Percentiles rank a stretch among this genome's conserved stretches.
These are phyloP conservation scores for Colletotrichum tabaci DNA, from an alignment of 2,329 filamentous ascomycete species.

Conservation along the genomic window DNA sequence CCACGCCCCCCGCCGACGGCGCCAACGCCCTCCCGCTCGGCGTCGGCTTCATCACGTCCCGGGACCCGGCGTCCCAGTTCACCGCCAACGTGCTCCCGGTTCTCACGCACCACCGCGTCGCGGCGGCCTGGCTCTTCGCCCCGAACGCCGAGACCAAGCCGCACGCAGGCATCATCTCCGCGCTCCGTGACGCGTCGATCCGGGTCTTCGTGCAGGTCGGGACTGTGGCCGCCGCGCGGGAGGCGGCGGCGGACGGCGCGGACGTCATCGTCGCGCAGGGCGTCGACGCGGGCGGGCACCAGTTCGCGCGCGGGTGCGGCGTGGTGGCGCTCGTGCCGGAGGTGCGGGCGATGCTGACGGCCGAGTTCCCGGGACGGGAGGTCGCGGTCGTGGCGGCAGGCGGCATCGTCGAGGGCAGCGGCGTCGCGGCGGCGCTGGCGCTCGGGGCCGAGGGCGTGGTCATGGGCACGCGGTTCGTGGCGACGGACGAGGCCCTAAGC, in stretches of 20 bases:
- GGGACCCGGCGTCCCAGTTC: constrained; percentile 58
- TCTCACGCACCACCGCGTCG: constrained; percentile 67
- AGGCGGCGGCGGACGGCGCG: constrained; percentile 62
- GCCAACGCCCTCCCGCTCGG: constrained; percentile 63
- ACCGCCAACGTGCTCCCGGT: constrained; percentile 62
- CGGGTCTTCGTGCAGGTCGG: constrained; percentile 75
- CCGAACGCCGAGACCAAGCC: constrained; percentile 61
- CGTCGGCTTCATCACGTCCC: constrained; percentile 74
- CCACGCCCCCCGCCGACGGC: constrained; percentile 35
- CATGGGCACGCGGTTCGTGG: constrained; percentile 64
- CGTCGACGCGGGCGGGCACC: constrained; percentile 76
- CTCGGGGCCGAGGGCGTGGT: constrained; percentile 63
- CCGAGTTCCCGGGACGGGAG: constrained; percentile 52
- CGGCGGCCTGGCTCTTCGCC: constrained; percentile 78
- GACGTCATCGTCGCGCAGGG: constrained; percentile 76
- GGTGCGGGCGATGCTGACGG: constrained; percentile 62
- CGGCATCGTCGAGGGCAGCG: constrained; percentile 70
- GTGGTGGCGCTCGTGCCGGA: constrained; percentile 72
- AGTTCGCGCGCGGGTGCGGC: constrained; percentile 67
- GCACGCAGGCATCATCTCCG: constrained; percentile 54
- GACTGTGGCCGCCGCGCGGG: constrained; percentile 68
- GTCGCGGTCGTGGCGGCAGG: constrained; percentile 69
- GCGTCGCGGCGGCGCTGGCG: constrained; percentile 68
- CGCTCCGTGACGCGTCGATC: constrained; percentile 54
- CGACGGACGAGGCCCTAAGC: constrained; percentile 59